Evolutionary conservation across 345 rosid genomes (phyloP).

Genomic region (Populus nigra): DNA sequence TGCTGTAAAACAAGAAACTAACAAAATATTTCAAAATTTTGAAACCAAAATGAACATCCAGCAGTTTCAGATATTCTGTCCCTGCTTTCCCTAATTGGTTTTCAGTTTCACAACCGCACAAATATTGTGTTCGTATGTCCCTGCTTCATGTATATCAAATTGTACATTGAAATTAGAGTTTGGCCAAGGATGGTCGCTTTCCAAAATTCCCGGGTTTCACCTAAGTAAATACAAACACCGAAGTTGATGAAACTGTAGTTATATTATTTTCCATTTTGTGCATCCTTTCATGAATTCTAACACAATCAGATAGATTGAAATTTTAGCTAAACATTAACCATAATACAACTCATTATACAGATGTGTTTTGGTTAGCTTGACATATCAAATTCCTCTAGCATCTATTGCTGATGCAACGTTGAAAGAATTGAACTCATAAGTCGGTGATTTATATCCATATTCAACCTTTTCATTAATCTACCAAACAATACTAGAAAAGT

Average conservation of each 20-base stretch:
- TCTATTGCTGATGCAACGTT: neutral
- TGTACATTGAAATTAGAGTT: neutral
- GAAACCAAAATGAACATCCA: neutral
- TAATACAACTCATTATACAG: neutral
- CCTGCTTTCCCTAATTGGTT: neutral
- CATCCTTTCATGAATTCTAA: neutral
- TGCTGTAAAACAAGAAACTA: neutral
- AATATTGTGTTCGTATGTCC: neutral
- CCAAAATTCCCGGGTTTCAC: neutral
- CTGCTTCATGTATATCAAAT: neutral
- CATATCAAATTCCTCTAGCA: neutral
- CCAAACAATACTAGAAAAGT: neutral
- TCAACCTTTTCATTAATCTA: neutral
- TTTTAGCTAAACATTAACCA: neutral
- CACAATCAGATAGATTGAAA: neutral
- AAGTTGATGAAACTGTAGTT: neutral
- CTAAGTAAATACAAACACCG: neutral
- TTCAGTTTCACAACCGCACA: neutral
- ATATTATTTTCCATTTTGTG: neutral
- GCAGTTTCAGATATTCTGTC: neutral
- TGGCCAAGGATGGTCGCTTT: neutral
- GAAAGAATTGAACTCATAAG: neutral
- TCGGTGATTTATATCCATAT: neutral
- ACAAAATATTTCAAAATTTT: neutral
- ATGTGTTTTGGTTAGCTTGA: neutral